These are phyloP conservation scores for Candida nanaspora DNA, from an alignment of 805 yeast species.

Conservation along the genomic window DNA sequence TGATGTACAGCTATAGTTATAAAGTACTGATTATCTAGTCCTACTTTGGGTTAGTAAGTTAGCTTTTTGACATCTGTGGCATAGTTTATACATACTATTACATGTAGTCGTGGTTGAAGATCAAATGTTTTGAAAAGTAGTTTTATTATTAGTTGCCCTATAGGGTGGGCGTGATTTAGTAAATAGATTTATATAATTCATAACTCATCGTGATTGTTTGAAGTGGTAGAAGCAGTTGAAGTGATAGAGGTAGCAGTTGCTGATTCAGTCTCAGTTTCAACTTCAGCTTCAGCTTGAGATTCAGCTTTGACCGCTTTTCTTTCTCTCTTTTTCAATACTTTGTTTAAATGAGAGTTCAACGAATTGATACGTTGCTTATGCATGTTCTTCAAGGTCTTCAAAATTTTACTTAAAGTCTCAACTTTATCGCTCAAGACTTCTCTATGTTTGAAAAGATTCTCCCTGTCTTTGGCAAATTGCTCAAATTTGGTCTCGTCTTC, in stretches of 20 bases:
- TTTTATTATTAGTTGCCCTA: no score
- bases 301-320: constrained; percentile 4
- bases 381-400: constrained; percentile 13
- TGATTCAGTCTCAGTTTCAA: not conserved
- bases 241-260: not conserved
- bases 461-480: constrained; percentile 8
- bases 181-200: not conserved
- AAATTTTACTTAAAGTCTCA: constrained; percentile 10
- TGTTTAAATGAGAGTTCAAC: constrained; percentile 14
- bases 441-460: constrained; percentile 17
- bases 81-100: no score
- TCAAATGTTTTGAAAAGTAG: no score
- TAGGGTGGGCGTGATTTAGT: no score
- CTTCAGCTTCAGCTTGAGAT: constrained; percentile 1
- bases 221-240: no score
- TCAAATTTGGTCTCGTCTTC: constrained; percentile 14
- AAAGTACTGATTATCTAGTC: no score
- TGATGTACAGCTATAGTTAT: no score
- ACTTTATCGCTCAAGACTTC: constrained; percentile 14
- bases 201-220: constrained; percentile 12
- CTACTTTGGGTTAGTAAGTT: no score
- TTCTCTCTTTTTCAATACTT: constrained; percentile 13
- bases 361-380: constrained; percentile 22
- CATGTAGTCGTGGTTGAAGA: no score
- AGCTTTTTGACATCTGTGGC: no score